A percentile compares a stretch with the other conserved stretches of the same genome.
Evolutionary conservation across 2,329 filamentous ascomycete genomes (phyloP).

Genomic region (Fusarium torreyae): DNA sequence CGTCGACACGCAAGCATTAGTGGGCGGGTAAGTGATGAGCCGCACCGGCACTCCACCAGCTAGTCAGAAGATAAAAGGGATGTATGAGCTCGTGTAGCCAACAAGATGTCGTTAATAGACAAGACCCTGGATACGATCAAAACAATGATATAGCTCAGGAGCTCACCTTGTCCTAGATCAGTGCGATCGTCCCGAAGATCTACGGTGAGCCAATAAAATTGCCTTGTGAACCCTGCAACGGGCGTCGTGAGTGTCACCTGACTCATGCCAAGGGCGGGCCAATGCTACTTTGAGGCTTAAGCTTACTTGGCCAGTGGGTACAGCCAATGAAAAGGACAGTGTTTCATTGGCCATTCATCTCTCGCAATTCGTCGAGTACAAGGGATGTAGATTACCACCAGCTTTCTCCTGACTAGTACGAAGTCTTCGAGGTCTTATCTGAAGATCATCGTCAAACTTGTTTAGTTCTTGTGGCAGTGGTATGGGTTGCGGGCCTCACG

Average conservation of each 20-base stretch:
- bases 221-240: slow-evolving; percentile 8
- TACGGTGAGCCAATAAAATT: slow-evolving; percentile 27
- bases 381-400: slow-evolving; percentile 19
- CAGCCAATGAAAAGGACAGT: background rate
- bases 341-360: slow-evolving; percentile 15
- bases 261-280: slow-evolving; percentile 14
- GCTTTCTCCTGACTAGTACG: slow-evolving; percentile 8
- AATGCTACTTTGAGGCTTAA: slow-evolving; percentile 21
- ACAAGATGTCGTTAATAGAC: background rate
- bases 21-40: slow-evolving; percentile 23
- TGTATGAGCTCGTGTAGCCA: background rate
- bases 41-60: background rate
- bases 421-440: background rate
- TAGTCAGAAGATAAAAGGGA: background rate
- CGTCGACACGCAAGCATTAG: slow-evolving; percentile 28
- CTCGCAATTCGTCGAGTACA: background rate
- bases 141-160: slow-evolving; percentile 8
- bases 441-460: slow-evolving; percentile 33
- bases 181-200: slow-evolving; percentile 34
- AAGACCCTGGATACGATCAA: slow-evolving; percentile 1
- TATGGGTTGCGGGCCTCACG: background rate
- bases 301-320: slow-evolving; percentile 4
- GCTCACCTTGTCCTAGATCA: slow-evolving; percentile 20
- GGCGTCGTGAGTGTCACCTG: slow-evolving; percentile 13
- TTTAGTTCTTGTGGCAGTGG: slow-evolving; percentile 15